Base-by-base conservation (phyloP, 1,139 yeast genomes). In the Wickerhamomyces sp. region DNA sequence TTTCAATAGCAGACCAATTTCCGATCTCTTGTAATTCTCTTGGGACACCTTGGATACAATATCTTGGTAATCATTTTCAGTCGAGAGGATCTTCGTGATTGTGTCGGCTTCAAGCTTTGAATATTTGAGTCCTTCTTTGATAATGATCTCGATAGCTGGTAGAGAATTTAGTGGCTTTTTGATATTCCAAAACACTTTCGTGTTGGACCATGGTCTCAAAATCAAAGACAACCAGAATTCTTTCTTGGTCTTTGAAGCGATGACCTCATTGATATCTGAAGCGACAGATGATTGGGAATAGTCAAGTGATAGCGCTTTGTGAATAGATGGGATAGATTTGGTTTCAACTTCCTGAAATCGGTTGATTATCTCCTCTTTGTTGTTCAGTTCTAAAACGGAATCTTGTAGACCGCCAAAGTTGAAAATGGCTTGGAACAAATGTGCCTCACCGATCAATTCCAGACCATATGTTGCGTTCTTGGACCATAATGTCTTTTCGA, bases 401-500 rank as follows among this genome's bases (percentile, higher is more conserved):
- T 44, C 28, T 36, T 42, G 13, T 19, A 13, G 16, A 16, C 26
- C 28, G 7, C 55, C 55, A 38, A 49, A 48, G 21, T 48, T 43
- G 54, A 86, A 84, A 4, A 86, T 73, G n/a, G 75, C 67, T 24
- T 71, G 67, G 27, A 71, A 74, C 28, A 87, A 65, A 2, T 68
- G 67, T 11, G 77, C 72, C 31, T 68, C 62, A 29, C 71, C 71
- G 26, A 89, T 67, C 38, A 84, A 58, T 16, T 66, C 60, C 32
- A 88, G 60, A 0, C 93, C 96, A 42, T 75, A 70, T 0, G 69
- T 62, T 0, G 94, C 86, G 45, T 80, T 69, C 5, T 57, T 51
- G 17, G 93, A 76, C n/a, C 61, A 59, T 26, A 89, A 62, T 26
- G 82, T 82, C 58, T 93, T 93, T 33, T 71, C 78, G 34, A 89